A percentile compares a stretch with the other conserved stretches of the same genome.
These are phyloP conservation scores for Oehlia diaphana DNA, from an alignment of 192 early-diverging fungal genomes.

Conservation along the genomic window DNA sequence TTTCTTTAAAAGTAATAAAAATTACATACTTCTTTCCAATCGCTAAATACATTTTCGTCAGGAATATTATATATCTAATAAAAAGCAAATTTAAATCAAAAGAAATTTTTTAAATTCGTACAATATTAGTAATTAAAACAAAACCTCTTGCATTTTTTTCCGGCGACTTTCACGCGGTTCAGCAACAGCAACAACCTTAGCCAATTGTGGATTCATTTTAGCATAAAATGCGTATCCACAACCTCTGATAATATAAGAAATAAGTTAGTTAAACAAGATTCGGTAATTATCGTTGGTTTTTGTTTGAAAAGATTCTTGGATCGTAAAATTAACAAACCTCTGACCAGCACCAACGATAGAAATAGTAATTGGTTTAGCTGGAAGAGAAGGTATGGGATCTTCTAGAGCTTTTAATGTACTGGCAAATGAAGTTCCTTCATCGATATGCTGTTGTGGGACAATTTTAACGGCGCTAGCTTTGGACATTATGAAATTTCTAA, in stretches of 20 bases:
- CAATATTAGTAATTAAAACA: not conserved
- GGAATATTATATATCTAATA: constrained; percentile 32
- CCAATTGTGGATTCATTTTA: constrained; percentile 37
- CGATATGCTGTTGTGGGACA: not conserved
- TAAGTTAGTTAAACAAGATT: not conserved
- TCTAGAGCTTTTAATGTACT: not conserved
- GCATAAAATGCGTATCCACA: constrained; percentile 41
- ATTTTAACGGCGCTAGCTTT: no score
- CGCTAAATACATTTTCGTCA: constrained; percentile 37
- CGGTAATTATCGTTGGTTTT: not conserved
- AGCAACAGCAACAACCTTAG: constrained; percentile 52
- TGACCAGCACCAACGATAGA: constrained; percentile 52
- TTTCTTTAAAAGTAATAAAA: constrained; percentile 1
- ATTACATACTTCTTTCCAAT: constrained; percentile 38
- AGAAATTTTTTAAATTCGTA: not conserved
- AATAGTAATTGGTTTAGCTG: constrained; percentile 35
- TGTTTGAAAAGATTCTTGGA: no score
- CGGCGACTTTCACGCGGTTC: constrained; percentile 45
- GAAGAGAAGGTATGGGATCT: not conserved
- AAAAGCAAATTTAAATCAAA: constrained; percentile 6
- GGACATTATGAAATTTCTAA: no score
- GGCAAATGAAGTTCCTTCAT: not conserved
- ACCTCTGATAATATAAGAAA: constrained; percentile 9
- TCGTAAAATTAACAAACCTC: constrained; percentile 20
- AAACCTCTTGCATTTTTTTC: constrained; percentile 22